These are phyloP conservation scores for Phoenix dactylifera DNA, from an alignment of 176 grass and related monocot species.

Conservation along the genomic window DNA sequence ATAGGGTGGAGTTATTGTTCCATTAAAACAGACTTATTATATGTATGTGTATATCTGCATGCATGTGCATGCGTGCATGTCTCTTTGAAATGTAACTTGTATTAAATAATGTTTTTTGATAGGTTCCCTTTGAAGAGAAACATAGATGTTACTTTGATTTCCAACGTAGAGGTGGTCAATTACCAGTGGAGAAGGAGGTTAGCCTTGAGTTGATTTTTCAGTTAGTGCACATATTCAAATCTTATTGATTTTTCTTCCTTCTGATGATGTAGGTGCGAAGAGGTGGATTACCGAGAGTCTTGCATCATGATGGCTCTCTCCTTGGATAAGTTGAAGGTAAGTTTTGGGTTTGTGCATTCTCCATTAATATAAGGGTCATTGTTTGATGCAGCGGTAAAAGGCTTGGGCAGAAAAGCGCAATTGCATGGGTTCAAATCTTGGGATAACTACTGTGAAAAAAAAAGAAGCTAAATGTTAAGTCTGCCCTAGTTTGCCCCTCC, in stretches of 20 bases:
- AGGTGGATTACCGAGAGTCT: slow-evolving; percentile 88
- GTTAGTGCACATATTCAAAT: slow-evolving; percentile 4
- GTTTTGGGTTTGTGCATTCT: background rate
- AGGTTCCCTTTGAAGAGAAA: slow-evolving; percentile 89
- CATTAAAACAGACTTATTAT: too few species aligned
- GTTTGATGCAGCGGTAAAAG: too few species aligned
- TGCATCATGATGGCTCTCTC: slow-evolving; percentile 98
- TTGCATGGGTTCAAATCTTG: too few species aligned
- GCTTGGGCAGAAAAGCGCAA: too few species aligned
- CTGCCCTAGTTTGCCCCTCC: too few species aligned
- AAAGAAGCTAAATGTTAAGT: too few species aligned
- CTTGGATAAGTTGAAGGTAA: slow-evolving; percentile 82
- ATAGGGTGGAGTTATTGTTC: too few species aligned
- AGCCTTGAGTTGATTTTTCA: slow-evolving; percentile 18
- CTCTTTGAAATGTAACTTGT: slow-evolving; percentile 9
- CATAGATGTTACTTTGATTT: slow-evolving; percentile 92
- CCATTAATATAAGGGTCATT: too few species aligned
- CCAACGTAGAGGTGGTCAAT: slow-evolving; percentile 80
- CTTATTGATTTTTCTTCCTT: slow-evolving; percentile 20
- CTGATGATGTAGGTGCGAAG: slow-evolving; percentile 45
- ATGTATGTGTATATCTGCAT: too few species aligned
- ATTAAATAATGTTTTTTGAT: slow-evolving; percentile 14
- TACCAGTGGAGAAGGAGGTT: slow-evolving; percentile 93
- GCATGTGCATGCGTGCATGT: too few species aligned
- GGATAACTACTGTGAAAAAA: too few species aligned